Evolutionary conservation across 495 filamentous ascomycete genomes (phyloP).

Genomic region (Aspergillus baeticus): DNA sequence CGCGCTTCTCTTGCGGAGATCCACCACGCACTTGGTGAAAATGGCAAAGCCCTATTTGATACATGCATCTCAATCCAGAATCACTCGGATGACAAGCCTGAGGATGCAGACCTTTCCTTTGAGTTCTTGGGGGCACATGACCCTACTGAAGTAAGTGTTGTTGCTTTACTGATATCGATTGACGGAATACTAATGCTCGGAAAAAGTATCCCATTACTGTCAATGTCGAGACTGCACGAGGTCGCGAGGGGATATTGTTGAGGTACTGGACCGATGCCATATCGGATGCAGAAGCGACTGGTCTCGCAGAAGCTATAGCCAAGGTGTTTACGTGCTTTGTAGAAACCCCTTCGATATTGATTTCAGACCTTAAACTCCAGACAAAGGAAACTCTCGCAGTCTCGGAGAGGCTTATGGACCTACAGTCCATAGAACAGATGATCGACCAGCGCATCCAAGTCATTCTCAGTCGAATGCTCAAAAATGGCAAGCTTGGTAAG

Average conservation of each 20-base stretch:
- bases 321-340: constrained; percentile 36
- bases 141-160: constrained; percentile 43
- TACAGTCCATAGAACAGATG: constrained; percentile 31
- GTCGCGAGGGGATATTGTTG: constrained; percentile 44
- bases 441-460: constrained; percentile 44
- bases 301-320: constrained; percentile 31
- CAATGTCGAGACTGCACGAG: constrained; percentile 44
- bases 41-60: constrained; percentile 54
- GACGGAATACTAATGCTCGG: background rate
- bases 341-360: constrained; percentile 22
- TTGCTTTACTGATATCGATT: background rate
- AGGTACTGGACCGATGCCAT: constrained; percentile 49
- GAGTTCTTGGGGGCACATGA: constrained; percentile 42
- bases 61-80: constrained; percentile 58
- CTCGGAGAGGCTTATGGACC: constrained; percentile 21
- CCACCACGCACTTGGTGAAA: constrained; percentile 53
- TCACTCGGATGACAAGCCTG: constrained; percentile 30
- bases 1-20: constrained; percentile 53
- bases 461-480: constrained; percentile 39
- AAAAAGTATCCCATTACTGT: constrained; percentile 47
- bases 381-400: background rate
- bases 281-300: constrained; percentile 38
- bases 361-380: constrained; percentile 25
- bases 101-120: constrained; percentile 38
- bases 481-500: constrained; percentile 32